These are phyloP conservation scores for Mortierella sp. DNA, from an alignment of 371 early-diverging fungal species.

Conservation along the genomic window DNA sequence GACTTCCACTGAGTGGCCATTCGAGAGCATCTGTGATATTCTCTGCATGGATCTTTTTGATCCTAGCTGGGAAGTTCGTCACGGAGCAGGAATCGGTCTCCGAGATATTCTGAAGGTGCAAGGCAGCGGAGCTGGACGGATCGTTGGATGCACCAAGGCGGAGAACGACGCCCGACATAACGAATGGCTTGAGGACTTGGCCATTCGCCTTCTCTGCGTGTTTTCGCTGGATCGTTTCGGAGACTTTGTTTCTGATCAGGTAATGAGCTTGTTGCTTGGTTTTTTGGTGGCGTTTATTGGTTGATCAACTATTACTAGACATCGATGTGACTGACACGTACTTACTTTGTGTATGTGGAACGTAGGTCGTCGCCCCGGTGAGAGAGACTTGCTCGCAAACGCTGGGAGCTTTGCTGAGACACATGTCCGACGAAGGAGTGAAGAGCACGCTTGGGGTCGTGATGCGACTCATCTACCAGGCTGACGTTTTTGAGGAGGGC, in stretches of 20 bases:
- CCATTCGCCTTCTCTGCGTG: constrained; percentile 91
- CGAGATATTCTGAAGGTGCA: constrained; percentile 91
- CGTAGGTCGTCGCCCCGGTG: constrained; percentile 91
- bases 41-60: constrained; percentile 93
- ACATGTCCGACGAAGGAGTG: constrained; percentile 70
- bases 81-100: constrained; percentile 96
- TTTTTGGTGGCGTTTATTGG: not conserved
- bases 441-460: constrained; percentile 68
- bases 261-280: constrained; percentile 1
- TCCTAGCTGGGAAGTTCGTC: constrained; percentile 95
- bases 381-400: constrained; percentile 97
- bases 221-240: constrained; percentile 96
- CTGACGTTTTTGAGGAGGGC: constrained; percentile 57
- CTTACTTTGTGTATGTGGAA: not conserved
- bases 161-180: constrained; percentile 81
- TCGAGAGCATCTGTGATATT: constrained; percentile 91
- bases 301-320: too few species aligned
- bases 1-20: constrained; percentile 88
- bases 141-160: constrained; percentile 62
- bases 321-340: not conserved
- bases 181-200: constrained; percentile 88
- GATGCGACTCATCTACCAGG: constrained; percentile 73
- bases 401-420: constrained; percentile 87
- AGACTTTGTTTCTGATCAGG: constrained; percentile 96
- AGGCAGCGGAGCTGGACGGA: constrained; percentile 87